Evolutionary conservation across 495 filamentous ascomycete genomes (phyloP), one percentile per base, ranked within the genome.

Genomic region (Echria macrotheca): DNA sequence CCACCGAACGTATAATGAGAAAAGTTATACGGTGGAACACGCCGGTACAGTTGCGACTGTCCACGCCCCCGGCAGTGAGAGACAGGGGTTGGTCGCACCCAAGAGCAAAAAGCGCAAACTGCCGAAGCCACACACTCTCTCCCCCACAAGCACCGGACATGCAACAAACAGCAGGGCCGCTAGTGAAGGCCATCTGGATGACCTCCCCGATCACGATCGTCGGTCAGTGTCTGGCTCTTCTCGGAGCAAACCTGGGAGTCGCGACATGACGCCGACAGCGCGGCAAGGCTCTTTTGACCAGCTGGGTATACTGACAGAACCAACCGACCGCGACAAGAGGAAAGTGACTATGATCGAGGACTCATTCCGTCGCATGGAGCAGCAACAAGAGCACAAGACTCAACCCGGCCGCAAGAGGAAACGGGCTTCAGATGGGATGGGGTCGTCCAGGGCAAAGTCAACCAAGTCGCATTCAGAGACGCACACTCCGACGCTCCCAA

Each of bases 301-400:
- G 39, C 51, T 72, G 41, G 56, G 77, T 58, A 68, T 74, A 67
- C 39, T 81, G 69, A 56, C 69, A 2, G 88, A 87, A 59, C 74
- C 89, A 4, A 93, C 90, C 4, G 89, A 85, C 49, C 80, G 91
- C 12, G 91, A 96, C 55, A 87, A 87, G 64, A 80, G 87, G 32
- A 96, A 96, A 61, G 80, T 95, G 21, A 83, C 85, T 15, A 85
- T 86, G 64, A 76, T 88, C 12, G 89, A 96, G 61, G 86, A 87
- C 59, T 79, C 78, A 0, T 86, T 87, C 52, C 72, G 78, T 48
- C 74, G 80, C 46, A 74, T 84, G 67, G 82, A 85, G 43, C 76
- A 81, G 53, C 74, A 83, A 35, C 72, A 76, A 12, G 54, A 59
- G 22, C 58, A 56, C 18, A 56, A 61, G 18, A 51, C 45, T 15